Evolutionary conservation across 1,139 yeast species (phyloP).

Genomic region (Williopsis jadinii): DNA sequence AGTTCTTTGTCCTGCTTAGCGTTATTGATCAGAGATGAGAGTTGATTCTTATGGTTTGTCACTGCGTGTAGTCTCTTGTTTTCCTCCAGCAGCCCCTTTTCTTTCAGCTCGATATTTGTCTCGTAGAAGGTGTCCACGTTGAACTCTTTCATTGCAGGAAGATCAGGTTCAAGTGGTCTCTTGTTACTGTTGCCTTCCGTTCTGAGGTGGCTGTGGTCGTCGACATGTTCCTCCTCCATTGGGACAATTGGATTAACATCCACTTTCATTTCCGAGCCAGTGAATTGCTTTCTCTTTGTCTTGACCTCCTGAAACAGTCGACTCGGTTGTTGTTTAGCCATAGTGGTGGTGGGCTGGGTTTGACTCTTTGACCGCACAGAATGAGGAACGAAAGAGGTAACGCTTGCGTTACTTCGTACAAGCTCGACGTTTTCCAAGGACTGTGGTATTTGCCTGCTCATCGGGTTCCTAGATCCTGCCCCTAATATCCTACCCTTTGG

Average conservation of each 20-base stretch:
- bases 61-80: constrained; percentile 19
- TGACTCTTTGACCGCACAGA: constrained; percentile 10
- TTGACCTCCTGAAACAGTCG: not conserved
- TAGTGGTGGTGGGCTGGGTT: not conserved
- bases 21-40: constrained; percentile 26
- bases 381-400: constrained; percentile 18
- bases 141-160: constrained; percentile 15
- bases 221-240: not conserved
- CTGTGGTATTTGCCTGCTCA: constrained; percentile 1
- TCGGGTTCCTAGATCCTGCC: constrained; percentile 9
- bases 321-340: not conserved
- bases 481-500: constrained; percentile 14
- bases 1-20: constrained; percentile 26
- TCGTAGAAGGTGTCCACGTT: constrained; percentile 16
- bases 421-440: constrained; percentile 16
- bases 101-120: constrained; percentile 15
- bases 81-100: constrained; percentile 16
- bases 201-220: not conserved
- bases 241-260: not conserved
- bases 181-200: not conserved
- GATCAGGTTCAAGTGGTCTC: not conserved
- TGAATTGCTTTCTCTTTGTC: not conserved
- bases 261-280: not conserved
- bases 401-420: constrained; percentile 7
- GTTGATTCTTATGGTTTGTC: constrained; percentile 25